Base-by-base conservation (phyloP, 176 grass and related monocot genomes). In the Rhynchospora breviuscula region DNA sequence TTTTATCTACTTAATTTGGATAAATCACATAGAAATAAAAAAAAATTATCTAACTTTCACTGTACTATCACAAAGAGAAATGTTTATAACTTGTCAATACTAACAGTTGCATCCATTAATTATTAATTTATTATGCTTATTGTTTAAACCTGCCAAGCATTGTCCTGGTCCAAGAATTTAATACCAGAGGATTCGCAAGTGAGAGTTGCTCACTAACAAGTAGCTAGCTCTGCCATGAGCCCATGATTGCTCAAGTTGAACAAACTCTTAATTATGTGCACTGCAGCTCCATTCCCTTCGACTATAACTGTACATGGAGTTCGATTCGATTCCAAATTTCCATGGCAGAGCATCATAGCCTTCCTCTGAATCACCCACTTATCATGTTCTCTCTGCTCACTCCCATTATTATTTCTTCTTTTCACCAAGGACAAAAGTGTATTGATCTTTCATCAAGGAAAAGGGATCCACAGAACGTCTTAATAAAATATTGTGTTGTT, bases 191-290 rank as follows among this genome's bases (percentile, higher is more conserved):
- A 56, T 78, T 33, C 23, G 69, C 23, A 52, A n/a, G 2, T 56
- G 14, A 7, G 5, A 14, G 7, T 8, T 9, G 2, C 18, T 26
- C 23, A 79, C 5, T 59, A 51, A 8, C 25, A 61, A 57, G 56
- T 43, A 76, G 47, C 48, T 14, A 76, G 9, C 46, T 49, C 7
- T 33, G 56, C 19, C 33, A 81, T 81, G 79, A 81, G 48, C 64
- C 19, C 33, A 81, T 81, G 79, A 81, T 63, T 81, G 57, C 49
- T 81, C 79, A 64, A 81, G 60, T 81, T 81, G 79, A 81, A 81
- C 60, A n/a, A n/a, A 33, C 26, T 63, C 64, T 46, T 63, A 40
- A 17, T 49, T 8, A 26, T 79, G 33, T 61, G 40, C 35, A 74
- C 35, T 51, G 69, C 69, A 80, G 29, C 9, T 19, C 14, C 26